Evolutionary conservation across 148 eudicot species (phyloP), one percentile per base, ranked within the genome.

Genomic region (Fagopyrum homotropicum): DNA sequence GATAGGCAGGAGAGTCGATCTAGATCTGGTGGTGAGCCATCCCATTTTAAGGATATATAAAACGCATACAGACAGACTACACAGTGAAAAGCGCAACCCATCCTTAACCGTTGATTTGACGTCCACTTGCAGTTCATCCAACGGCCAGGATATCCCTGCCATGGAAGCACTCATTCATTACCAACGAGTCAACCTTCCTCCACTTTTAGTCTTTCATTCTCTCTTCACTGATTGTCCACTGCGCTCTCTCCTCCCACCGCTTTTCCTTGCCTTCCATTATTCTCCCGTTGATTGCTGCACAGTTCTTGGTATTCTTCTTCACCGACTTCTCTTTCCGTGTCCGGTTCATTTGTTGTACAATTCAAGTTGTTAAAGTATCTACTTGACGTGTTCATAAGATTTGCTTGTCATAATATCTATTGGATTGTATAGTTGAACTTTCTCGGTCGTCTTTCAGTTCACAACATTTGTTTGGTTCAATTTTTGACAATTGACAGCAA

Each of bases 171-270:
- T 35, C 7, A 7, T 17, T 56, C 60, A 56, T n/a, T 56, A 56
- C 60, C 60, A 9, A 56, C 60, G 60, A 56, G 60, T 17, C 60
- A 56, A 56, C 60, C 60, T 56, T 56, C 60, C 60, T 56, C 55
- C 60, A 56, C 22, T 56, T 56, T 56, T 56, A 16, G 40, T 35
- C 40, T 35, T 35, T 22, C 19, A 16, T 19, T 51, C 16, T 17
- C 60, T 56, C 60, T 56, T 56, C 60, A 56, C 60, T 56, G 60
- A 56, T 56, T 56, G 60, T 56, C 22, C 60, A 56, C 60, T 56
- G 40, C 60, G 11, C 29, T 16, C 60, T 56, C 60, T 56, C 60
- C 4, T 51, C 17, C 15, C 4, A 5, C 14, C 56, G 5, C 56
- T 11, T 56, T 56, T n/a, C 60, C 60, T n/a, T 56, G 19, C 22